Percentiles rank a stretch among this genome's conserved stretches.
Conservation (phyloP, 805 yeast species). For the Yarrowia phangngaensis region DNA sequence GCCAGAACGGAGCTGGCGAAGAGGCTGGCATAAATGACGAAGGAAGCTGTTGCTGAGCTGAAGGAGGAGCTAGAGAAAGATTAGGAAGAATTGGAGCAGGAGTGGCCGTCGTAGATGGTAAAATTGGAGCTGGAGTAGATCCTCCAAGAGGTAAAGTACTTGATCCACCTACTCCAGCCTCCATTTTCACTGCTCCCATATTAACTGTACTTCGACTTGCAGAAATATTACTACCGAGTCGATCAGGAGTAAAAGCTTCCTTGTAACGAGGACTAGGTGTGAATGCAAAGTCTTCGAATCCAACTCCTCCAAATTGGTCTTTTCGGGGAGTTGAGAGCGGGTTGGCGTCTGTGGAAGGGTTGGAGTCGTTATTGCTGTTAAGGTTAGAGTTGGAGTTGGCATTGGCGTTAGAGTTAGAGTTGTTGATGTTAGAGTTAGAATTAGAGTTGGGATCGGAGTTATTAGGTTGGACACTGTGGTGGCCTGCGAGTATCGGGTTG, state of each 20-base stretch:
- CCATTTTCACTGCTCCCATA: conserved; percentile 9
- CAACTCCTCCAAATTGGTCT: conserved; percentile 22
- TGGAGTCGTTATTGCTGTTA: neutral
- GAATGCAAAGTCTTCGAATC: conserved; percentile 23
- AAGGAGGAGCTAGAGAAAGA: conserved; percentile 41
- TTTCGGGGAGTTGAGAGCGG: conserved; percentile 16
- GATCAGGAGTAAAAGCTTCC: conserved; percentile 23
- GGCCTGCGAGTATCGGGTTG: too few relatives aligned
- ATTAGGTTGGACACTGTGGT: too few relatives aligned
- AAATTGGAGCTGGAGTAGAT: neutral
- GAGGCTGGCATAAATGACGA: conserved; percentile 50
- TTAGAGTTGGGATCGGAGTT: neutral
- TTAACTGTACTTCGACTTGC: conserved; percentile 20
- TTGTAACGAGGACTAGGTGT: conserved; percentile 17
- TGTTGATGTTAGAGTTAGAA: neutral
- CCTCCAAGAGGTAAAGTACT: too few relatives aligned
- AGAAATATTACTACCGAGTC: conserved; percentile 22
- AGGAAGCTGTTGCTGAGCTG: conserved; percentile 40
- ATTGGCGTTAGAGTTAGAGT: neutral
- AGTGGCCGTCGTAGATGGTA: conserved; percentile 24
- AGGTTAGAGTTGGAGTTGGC: neutral
- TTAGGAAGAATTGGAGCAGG: conserved; percentile 35
- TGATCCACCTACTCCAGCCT: neutral
- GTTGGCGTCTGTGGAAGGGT: conserved; percentile 4
- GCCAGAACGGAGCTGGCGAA: conserved; percentile 88